Base-by-base conservation (phyloP, 164 flowering plant genomes). In the Vitis rotundifolia region DNA sequence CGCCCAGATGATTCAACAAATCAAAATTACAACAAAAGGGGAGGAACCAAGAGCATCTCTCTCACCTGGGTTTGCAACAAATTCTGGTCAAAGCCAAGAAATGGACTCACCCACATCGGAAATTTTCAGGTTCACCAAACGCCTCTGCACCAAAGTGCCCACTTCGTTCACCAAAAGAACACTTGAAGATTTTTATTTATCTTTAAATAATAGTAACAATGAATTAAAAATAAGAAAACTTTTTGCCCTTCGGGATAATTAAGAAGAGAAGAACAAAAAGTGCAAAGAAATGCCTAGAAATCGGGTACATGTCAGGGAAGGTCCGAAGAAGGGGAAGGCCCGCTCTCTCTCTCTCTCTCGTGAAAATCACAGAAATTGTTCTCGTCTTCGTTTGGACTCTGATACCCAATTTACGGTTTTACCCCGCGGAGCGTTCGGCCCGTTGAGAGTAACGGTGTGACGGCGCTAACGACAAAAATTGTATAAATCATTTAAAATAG, bases 1-100 rank as follows among this genome's bases (percentile, higher is more conserved):
- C 11, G 2, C 44, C 7, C 56, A 28, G 28, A 49, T 11, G 50
- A 51, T 62, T 13, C 67, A 63, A 62, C 18, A 19, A 63, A 22
- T 62, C 11, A 51, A 61, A 9, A 58, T 54, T 13, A 13, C 2
- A 57, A 44, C 8, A 1, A 53, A 71, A 19, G 28, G 18, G 53
- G 68, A 13, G 68, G 51, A 11, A 29, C 7, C 14, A 10, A 28
- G 50, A 16, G 18, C 18, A 28, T 53, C 64, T 68, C 67, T 13
- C 78, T 69, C 37, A 79, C 82, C 78, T 75, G 76, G 76, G 73
- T 58, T 65, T 64, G 57, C 49, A 56, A 2, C 37, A 71, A 57
- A 67, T 8, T 16, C 8, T 12, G 47, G 73, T 71, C 69, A 67
- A 68, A 71, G 13, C 70, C 79, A 78, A 64, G 68, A 72, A 73